Percentiles rank a stretch among this genome's conserved stretches.
Conservation (phyloP, 1,139 yeast species). For the Saccharomyces hybrid region DNA sequence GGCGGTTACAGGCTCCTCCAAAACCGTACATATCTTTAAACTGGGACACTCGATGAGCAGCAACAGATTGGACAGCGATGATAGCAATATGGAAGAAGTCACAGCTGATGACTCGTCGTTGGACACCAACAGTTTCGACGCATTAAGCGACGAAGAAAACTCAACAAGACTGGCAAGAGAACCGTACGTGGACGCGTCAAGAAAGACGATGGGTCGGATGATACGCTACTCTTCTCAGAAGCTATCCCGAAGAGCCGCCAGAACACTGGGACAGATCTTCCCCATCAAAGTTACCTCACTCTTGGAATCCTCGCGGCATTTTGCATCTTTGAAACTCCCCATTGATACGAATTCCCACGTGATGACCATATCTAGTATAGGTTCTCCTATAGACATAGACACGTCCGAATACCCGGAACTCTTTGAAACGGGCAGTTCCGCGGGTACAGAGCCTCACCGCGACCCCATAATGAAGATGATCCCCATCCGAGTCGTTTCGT, state of each 20-base stretch:
- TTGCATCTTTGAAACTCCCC: conserved; percentile 86
- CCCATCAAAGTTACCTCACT: conserved; percentile 75
- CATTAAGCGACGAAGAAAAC: conserved; percentile 4
- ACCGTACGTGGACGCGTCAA: conserved; percentile 61
- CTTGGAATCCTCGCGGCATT: conserved; percentile 86
- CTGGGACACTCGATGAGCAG: conserved; percentile 33
- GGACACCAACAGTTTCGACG: conserved; percentile 7
- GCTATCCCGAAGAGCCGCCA: conserved; percentile 65
- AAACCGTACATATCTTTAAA: conserved; percentile 86
- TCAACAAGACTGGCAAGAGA: conserved; percentile 33
- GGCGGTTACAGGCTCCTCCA: conserved; percentile 83
- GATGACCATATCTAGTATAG: conserved; percentile 18
- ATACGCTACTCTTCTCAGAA: conserved; percentile 50
- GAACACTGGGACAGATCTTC: conserved; percentile 77
- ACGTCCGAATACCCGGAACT: conserved; percentile 20
- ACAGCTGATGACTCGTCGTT: conserved; percentile 21
- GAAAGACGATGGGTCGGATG: conserved; percentile 66
- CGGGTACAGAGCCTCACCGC: not conserved
- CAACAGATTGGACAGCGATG: conserved; percentile 10
- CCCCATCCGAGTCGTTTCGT: conserved; percentile 55
- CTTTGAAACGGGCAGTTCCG: conserved; percentile 8
- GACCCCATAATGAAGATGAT: conserved; percentile 27
- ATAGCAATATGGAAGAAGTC: conserved; percentile 31
- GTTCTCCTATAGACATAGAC: conserved; percentile 15
- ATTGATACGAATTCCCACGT: conserved; percentile 27